Conservation (phyloP, 2,329 filamentous ascomycete genomes). For the Ophiostoma triangulosporum region DNA sequence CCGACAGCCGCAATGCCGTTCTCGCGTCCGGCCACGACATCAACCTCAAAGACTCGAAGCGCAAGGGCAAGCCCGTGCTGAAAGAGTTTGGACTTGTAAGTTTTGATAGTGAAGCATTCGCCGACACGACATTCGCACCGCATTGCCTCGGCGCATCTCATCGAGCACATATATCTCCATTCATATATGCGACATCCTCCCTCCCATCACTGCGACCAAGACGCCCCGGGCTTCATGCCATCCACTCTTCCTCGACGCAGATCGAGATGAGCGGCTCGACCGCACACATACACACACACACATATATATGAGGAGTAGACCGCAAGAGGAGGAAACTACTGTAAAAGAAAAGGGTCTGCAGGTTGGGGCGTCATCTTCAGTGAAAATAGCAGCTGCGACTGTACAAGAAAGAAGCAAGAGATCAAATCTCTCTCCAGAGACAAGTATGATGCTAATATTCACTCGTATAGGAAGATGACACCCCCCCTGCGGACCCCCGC, state of each 20-base stretch:
- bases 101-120: conserved; percentile 27
- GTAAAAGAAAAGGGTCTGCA: conserved; percentile 14
- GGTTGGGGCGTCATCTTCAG: conserved; percentile 48
- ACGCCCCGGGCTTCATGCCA: not conserved
- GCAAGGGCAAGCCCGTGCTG: conserved; percentile 45
- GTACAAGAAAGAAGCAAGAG: not conserved
- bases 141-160: not conserved
- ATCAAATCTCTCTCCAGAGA: no score
- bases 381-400: not conserved
- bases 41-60: conserved; percentile 32
- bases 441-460: conserved; percentile 42
- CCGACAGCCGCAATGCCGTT: conserved; percentile 18
- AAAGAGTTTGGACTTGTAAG: conserved; percentile 54
- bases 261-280: not conserved
- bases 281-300: conserved; percentile 10
- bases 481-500: conserved; percentile 69
- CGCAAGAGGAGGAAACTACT: conserved; percentile 12
- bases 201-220: not conserved
- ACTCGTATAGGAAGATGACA: conserved; percentile 59
- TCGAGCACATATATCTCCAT: not conserved
- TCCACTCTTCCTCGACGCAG: not conserved
- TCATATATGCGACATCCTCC: not conserved
- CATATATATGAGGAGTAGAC: conserved; percentile 7
- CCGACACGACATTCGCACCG: not conserved
- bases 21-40: not conserved